A percentile compares a stretch with the other conserved stretches of the same genome.
phyloP scores from a whole-genome alignment of 2,329 filamentous ascomycete genomes.

The Ophiosphaerella herpotricha region DNA sequence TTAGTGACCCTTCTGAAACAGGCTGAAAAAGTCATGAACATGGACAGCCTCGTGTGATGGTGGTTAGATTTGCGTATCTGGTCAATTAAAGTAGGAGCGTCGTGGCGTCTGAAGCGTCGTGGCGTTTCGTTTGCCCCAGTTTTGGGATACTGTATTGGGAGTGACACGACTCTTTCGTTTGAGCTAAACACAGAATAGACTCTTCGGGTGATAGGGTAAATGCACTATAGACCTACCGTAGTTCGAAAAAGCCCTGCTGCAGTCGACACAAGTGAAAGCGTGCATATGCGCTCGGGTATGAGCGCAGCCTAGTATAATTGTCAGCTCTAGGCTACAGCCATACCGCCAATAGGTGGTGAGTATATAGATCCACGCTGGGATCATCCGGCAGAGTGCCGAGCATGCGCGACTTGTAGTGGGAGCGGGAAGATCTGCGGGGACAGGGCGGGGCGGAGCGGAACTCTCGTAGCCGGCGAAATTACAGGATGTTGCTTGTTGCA shows the following conservation, averaged over 20 bases:
- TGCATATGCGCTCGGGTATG: constrained; percentile 55
- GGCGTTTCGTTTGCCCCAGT: too few species aligned
- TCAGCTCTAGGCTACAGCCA: constrained; percentile 1
- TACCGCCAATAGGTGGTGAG: neutral
- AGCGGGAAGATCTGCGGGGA: constrained; percentile 9
- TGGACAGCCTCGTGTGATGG: neutral
- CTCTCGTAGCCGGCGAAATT: constrained; percentile 15
- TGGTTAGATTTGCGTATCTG: neutral
- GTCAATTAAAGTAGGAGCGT: too few species aligned
- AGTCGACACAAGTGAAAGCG: constrained; percentile 57
- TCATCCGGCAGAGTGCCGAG: neutral
- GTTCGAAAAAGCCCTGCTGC: constrained; percentile 55
- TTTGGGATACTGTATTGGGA: too few species aligned
- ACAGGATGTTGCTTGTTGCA: constrained; percentile 28
- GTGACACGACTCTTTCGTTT: too few species aligned
- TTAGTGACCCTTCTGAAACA: constrained; percentile 63
- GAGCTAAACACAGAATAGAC: too few species aligned
- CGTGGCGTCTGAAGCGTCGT: too few species aligned
- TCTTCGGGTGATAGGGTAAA: too few species aligned
- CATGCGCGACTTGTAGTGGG: neutral
- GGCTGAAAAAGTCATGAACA: neutral
- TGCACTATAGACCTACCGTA: constrained; percentile 29
- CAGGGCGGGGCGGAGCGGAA: constrained; percentile 28
- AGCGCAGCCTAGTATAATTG: constrained; percentile 40
- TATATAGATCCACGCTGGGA: neutral